Conservation (phyloP, 495 filamentous ascomycete genomes). For the Paragyromitra xinjiangensis region DNA sequence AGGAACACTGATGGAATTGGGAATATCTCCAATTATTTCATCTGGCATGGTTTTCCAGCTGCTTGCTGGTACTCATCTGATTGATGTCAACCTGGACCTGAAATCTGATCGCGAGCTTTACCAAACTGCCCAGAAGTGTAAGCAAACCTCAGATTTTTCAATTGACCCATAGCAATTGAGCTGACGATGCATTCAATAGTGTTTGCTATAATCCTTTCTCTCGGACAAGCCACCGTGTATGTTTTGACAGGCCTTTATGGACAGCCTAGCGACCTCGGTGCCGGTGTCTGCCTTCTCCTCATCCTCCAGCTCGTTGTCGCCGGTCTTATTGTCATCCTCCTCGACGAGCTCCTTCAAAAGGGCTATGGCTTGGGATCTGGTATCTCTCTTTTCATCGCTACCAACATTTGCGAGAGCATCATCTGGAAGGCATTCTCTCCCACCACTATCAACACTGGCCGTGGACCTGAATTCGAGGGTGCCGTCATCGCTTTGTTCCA, state of each 20-base stretch:
- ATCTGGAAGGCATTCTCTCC: conserved; percentile 99
- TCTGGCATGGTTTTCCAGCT: conserved; percentile 99
- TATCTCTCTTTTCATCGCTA: conserved; percentile 99
- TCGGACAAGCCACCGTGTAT: conserved; percentile 95
- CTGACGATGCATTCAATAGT: conserved; percentile 59
- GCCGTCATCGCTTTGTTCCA: conserved; percentile 99
- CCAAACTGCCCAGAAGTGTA: conserved; percentile 96
- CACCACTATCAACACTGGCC: conserved; percentile 98
- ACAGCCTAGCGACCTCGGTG: conserved; percentile 92
- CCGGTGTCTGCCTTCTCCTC: conserved; percentile 95
- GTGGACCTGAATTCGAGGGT: conserved; percentile 99
- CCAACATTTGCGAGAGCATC: conserved; percentile 99
- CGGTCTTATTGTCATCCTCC: conserved; percentile 97
- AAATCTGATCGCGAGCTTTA: conserved; percentile 99
- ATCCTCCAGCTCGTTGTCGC: conserved; percentile 96
- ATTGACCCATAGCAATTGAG: conserved; percentile 2
- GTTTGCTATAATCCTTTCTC: conserved; percentile 96
- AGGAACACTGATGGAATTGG: conserved; percentile 98
- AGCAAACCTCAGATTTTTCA: conserved; percentile 11
- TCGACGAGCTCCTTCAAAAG: conserved; percentile 99
- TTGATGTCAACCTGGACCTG: conserved; percentile 99
- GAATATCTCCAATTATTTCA: conserved; percentile 98
- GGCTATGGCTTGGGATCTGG: conserved; percentile 98
- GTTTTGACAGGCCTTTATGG: conserved; percentile 98
- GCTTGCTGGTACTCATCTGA: conserved; percentile 98